phyloP scores from a whole-genome alignment of 768 basidiomycete species.

The Russula foetens region DNA sequence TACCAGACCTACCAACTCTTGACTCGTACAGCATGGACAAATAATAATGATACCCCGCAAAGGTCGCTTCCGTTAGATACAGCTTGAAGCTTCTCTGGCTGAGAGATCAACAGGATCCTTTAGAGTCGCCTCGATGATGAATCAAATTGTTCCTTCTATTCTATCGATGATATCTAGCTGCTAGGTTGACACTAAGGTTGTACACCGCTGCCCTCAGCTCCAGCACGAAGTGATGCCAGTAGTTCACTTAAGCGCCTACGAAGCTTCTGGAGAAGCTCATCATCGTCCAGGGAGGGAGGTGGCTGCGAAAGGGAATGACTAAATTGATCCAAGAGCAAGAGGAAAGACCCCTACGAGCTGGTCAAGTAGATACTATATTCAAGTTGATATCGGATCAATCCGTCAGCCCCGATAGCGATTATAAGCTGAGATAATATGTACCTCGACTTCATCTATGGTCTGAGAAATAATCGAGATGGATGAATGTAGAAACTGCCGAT shows the following conservation, averaged over 20 bases:
- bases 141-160: no score
- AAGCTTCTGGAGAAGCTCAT: constrained; percentile 20
- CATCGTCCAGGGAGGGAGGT: constrained; percentile 21
- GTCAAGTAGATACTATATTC: constrained; percentile 24
- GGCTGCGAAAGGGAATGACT: constrained; percentile 10
- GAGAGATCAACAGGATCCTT: no score
- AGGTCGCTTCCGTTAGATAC: no score
- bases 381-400: neutral
- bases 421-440: neutral
- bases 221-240: constrained; percentile 16
- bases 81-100: no score
- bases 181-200: no score
- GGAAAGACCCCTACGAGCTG: constrained; percentile 18
- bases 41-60: no score
- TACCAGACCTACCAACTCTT: no score
- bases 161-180: neutral
- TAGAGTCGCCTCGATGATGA: no score
- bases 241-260: constrained; percentile 20
- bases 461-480: neutral
- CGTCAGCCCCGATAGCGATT: neutral
- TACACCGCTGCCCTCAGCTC: constrained; percentile 19
- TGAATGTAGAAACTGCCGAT: neutral
- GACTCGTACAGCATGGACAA: no score
- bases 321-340: neutral
- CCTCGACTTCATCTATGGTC: constrained; percentile 25